phyloP scores from a whole-genome alignment of 2,329 filamentous ascomycete species.

The Sclerotinia sclerotiorum region DNA sequence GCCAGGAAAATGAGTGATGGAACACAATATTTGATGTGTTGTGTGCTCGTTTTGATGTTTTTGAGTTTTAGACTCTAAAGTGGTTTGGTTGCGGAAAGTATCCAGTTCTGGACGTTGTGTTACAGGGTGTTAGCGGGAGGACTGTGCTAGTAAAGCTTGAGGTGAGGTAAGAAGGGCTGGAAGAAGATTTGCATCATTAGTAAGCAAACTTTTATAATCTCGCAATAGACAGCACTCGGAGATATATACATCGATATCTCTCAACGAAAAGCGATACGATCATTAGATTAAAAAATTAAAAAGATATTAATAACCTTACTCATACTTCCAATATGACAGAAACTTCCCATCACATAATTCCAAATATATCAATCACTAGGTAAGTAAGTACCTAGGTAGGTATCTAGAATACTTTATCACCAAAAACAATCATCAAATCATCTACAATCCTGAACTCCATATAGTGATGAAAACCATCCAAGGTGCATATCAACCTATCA shows the following conservation, averaged over 20 bases:
- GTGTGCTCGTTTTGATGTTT: neutral
- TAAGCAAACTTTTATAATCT: neutral
- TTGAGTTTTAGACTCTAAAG: neutral
- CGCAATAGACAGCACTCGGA: neutral
- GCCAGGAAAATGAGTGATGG: neutral
- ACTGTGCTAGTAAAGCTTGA: neutral
- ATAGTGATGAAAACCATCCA: constrained; percentile 1
- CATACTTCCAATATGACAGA: neutral
- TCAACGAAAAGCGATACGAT: no score
- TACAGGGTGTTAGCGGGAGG: neutral
- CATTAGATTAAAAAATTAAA: no score
- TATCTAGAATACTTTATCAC: neutral
- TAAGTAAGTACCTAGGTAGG: no score
- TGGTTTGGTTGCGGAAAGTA: constrained; percentile 8
- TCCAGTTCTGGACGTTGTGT: neutral
- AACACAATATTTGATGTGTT: constrained; percentile 5
- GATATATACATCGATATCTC: no score
- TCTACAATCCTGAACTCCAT: neutral
- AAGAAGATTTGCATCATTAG: neutral
- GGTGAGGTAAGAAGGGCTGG: neutral
- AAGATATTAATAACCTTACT: no score
- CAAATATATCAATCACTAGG: neutral
- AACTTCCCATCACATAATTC: neutral
- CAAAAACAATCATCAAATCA: neutral
- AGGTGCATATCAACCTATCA: constrained; percentile 6